Conservation (phyloP, 176 grass and related monocot species). For the Raddia guianensis region DNA sequence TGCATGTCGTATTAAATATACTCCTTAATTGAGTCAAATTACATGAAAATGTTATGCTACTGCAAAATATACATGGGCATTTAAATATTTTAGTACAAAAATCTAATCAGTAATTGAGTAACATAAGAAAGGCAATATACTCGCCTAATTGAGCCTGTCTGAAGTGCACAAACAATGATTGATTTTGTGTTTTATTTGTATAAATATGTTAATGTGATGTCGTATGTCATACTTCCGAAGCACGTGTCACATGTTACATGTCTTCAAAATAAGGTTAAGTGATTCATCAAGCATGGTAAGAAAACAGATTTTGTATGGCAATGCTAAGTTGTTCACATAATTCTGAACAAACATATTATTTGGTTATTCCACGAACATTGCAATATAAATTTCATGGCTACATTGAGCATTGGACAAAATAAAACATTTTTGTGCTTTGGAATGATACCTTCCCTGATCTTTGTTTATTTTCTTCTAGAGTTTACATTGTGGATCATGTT, state of each 20-base stretch:
- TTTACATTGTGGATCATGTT: too few species aligned
- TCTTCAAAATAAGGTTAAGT: too few species aligned
- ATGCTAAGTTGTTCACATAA: background rate
- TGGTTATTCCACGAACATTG: background rate
- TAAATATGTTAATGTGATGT: background rate
- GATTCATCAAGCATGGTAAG: too few species aligned
- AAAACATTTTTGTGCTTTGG: background rate
- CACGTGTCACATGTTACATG: background rate
- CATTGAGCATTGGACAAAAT: background rate
- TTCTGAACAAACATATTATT: background rate
- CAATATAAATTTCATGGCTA: background rate
- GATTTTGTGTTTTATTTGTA: background rate
- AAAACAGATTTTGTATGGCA: background rate
- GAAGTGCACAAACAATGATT: background rate
- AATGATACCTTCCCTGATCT: background rate
- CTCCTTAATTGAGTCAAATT: too few species aligned
- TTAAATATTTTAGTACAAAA: too few species aligned
- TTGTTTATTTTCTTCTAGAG: slow-evolving; percentile 21
- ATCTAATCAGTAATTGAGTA: too few species aligned
- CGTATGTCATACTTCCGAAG: background rate
- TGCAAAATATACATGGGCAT: too few species aligned
- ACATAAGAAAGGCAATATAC: too few species aligned
- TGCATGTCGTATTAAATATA: too few species aligned
- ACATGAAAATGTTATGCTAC: too few species aligned
- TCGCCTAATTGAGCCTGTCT: background rate